These are phyloP conservation scores for Diaporthe citrichinensis DNA, from an alignment of 2,329 filamentous ascomycete genomes.

Conservation along the genomic window DNA sequence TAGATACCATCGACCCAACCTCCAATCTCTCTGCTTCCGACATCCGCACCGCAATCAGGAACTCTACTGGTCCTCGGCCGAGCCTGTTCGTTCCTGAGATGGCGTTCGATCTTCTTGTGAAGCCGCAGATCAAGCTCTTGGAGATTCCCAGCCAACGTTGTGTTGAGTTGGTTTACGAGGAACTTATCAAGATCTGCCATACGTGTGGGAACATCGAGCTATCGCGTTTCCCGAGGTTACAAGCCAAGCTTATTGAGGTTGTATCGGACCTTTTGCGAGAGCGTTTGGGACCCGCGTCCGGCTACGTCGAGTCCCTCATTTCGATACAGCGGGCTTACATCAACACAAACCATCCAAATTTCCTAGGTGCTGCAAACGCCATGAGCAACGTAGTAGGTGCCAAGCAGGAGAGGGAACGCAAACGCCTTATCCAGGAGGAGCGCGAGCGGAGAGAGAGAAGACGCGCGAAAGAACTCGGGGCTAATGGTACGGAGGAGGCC, in stretches of 20 bases:
- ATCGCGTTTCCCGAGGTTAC: conserved; percentile 89
- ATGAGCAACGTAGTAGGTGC: conserved; percentile 97
- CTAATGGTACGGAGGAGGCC: conserved; percentile 80
- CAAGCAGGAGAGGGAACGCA: conserved; percentile 94
- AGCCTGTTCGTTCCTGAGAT: conserved; percentile 98
- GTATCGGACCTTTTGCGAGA: conserved; percentile 96
- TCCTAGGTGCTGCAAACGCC: conserved; percentile 93
- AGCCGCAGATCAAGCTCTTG: conserved; percentile 97
- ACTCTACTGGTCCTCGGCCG: conserved; percentile 95
- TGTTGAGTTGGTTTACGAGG: conserved; percentile 98
- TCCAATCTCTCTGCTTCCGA: conserved; percentile 94
- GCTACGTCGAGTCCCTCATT: conserved; percentile 96
- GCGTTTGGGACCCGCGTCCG: conserved; percentile 88
- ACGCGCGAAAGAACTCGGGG: conserved; percentile 84
- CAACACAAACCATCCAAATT: conserved; percentile 99
- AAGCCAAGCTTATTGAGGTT: conserved; percentile 97
- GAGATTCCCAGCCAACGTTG: conserved; percentile 96
- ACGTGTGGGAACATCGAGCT: conserved; percentile 97
- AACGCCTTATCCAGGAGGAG: conserved; percentile 84
- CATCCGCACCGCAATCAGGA: conserved; percentile 96
- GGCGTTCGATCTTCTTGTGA: conserved; percentile 96
- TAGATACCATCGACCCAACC: conserved; percentile 96
- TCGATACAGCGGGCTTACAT: conserved; percentile 98
- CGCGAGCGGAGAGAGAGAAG: conserved; percentile 87
- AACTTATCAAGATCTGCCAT: conserved; percentile 99